Percentiles rank a stretch among this genome's conserved stretches.
These are phyloP conservation scores for Vigna unguiculata DNA, from an alignment of 306 rosid species.

Conservation along the genomic window DNA sequence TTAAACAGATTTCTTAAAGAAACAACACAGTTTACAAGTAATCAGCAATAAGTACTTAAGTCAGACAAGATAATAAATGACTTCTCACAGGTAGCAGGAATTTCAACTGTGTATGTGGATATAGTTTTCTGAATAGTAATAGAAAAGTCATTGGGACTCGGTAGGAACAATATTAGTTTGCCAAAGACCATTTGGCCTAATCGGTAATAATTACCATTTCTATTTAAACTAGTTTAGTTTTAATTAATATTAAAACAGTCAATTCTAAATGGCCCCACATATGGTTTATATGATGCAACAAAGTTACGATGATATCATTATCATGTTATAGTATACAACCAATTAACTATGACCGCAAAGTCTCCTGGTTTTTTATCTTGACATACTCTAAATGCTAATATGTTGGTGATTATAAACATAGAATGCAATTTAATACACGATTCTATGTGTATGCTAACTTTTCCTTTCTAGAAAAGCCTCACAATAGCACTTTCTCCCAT, in stretches of 20 bases:
- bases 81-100: background rate
- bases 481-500: background rate
- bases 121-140: background rate
- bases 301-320: background rate
- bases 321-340: slow-evolving; percentile 2
- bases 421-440: background rate
- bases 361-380: background rate
- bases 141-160: background rate
- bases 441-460: slow-evolving; percentile 15
- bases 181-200: background rate
- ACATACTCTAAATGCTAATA: background rate
- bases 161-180: background rate
- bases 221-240: background rate
- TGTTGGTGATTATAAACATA: background rate
- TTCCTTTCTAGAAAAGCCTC: slow-evolving; percentile 1
- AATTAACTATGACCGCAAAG: background rate
- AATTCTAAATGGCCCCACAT: background rate
- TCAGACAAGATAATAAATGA: slow-evolving; percentile 18
- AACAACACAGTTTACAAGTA: slow-evolving; percentile 1
- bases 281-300: slow-evolving; percentile 11
- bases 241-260: background rate
- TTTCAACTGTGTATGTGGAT: background rate
- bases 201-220: background rate
- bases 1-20: background rate
- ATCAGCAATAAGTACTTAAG: slow-evolving; percentile 4